Evolutionary conservation across 768 basidiomycete genomes (phyloP).

Genomic region (Dacryopinax primogenitus): DNA sequence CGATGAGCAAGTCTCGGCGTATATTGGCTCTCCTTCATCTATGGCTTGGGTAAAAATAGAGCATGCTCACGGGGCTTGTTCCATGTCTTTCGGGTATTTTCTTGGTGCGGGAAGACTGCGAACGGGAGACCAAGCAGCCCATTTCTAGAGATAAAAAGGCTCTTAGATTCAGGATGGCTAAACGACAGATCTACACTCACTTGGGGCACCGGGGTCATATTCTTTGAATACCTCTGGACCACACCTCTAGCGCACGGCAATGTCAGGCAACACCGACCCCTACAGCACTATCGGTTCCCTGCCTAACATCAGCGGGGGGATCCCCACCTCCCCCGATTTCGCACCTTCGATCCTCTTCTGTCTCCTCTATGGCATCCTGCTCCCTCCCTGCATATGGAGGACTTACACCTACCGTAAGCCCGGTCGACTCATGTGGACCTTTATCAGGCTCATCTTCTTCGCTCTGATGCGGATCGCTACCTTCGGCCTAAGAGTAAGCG

Average conservation of each 20-base stretch:
- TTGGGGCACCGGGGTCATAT: too few relatives aligned
- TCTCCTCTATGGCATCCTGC: constrained; percentile 29
- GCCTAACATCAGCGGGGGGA: constrained; percentile 26
- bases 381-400: constrained; percentile 31
- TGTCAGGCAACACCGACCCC: background rate
- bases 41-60: too few relatives aligned
- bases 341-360: constrained; percentile 35
- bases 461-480: background rate
- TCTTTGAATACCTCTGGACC: constrained; percentile 25
- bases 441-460: background rate
- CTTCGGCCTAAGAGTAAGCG: background rate
- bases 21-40: too few relatives aligned
- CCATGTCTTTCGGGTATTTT: too few relatives aligned
- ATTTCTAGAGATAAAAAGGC: too few relatives aligned
- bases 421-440: background rate
- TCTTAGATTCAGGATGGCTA: too few relatives aligned
- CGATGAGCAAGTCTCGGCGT: too few relatives aligned
- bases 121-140: too few relatives aligned
- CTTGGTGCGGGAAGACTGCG: too few relatives aligned
- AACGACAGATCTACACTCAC: too few relatives aligned
- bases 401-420: background rate
- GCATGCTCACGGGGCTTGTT: too few relatives aligned
- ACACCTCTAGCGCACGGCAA: constrained; percentile 19
- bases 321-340: constrained; percentile 30
- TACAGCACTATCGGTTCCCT: background rate